Percentiles rank a stretch among this genome's conserved stretches.
These are phyloP conservation scores for Rhizopogon rudus DNA, from an alignment of 768 basidiomycete genomes.

Conservation along the genomic window DNA sequence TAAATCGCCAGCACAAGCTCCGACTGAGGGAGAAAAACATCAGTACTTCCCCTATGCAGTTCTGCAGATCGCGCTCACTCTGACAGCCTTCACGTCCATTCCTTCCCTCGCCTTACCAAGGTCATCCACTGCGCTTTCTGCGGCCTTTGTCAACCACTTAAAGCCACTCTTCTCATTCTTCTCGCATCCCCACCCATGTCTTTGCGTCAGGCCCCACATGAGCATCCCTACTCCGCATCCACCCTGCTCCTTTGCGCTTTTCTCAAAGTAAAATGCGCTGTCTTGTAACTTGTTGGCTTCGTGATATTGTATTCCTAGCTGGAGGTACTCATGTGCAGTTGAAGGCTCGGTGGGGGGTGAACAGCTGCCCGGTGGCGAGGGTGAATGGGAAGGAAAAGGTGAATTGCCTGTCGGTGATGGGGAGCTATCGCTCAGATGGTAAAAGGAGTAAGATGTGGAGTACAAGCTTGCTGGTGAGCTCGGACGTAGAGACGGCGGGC, in stretches of 20 bases:
- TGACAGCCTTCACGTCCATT: conserved; percentile 48
- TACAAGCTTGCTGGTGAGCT: conserved; percentile 44
- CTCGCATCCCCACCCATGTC: conserved; percentile 85
- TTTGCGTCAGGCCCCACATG: conserved; percentile 83
- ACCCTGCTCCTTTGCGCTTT: conserved; percentile 65
- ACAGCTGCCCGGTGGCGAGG: conserved; percentile 12
- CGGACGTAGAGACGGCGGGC: conserved; percentile 32
- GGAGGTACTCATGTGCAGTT: conserved; percentile 65
- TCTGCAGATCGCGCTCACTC: conserved; percentile 29
- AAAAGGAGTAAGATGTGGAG: conserved; percentile 59
- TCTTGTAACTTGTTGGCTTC: conserved; percentile 67
- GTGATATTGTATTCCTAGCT: conserved; percentile 74
- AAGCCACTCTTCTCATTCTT: conserved; percentile 79
- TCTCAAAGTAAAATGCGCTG: conserved; percentile 71
- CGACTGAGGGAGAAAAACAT: conserved; percentile 32
- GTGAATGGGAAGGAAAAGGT: conserved; percentile 2
- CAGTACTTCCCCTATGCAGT: neutral
- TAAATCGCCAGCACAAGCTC: conserved; percentile 88
- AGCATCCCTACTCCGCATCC: conserved; percentile 89
- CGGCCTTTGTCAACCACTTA: conserved; percentile 78
- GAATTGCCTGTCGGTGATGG: conserved; percentile 39
- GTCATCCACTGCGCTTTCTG: conserved; percentile 74
- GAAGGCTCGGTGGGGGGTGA: conserved; percentile 15
- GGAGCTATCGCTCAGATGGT: conserved; percentile 44
- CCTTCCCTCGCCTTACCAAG: conserved; percentile 59